Evolutionary conservation across 768 basidiomycete species (phyloP), one percentile per base, ranked within the genome.

Genomic region (Boletellus emodensis): DNA sequence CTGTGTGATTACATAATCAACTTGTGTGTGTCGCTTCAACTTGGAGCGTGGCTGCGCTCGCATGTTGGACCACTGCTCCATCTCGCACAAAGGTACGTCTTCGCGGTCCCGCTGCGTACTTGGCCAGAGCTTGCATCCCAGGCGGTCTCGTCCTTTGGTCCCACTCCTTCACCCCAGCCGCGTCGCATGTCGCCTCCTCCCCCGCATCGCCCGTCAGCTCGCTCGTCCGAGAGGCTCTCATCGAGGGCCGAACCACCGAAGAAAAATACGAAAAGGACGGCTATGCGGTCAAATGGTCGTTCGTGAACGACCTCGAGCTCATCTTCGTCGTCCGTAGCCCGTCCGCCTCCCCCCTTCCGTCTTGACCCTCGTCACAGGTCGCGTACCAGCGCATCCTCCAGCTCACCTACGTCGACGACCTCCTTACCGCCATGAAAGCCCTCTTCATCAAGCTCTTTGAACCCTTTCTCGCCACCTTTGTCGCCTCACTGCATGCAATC

Each of bases 361-460:
- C 20, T 13, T 46, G 40, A 53, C 48, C 49, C 24, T 7, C 52
- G 40, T 20, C 15, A 4, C 61, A 95, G 93, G 93, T 95, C 47
- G 92, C 94, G 35, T 98, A 96, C 73, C 94, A 96, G 63, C 89
- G 94, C 49, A 92, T 99, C 52, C 78, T 99, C 15, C 94, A 95
- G 53, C 78, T 99, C 34, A 85, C 93, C 9, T 98, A 97, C 63
- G 87, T 96, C 49, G 91, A 94, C 1, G 89, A 92, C 39, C 83
- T 99, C 17, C 77, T 99, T 22, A 71, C 72, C 12, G 81, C 88
- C 5, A 77, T 94, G 61, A 93, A 92, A 62, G 72, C 82, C 0
- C 76, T 95, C 40, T 99, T 98, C 63, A 72, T 95, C 58, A 84
- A 90, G 63, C 78, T 90, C 50, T 96, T 91, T 61, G 80, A 87